Evolutionary conservation across 1,139 yeast genomes (phyloP).

Genomic region (Yamadazyma friedrichii): DNA sequence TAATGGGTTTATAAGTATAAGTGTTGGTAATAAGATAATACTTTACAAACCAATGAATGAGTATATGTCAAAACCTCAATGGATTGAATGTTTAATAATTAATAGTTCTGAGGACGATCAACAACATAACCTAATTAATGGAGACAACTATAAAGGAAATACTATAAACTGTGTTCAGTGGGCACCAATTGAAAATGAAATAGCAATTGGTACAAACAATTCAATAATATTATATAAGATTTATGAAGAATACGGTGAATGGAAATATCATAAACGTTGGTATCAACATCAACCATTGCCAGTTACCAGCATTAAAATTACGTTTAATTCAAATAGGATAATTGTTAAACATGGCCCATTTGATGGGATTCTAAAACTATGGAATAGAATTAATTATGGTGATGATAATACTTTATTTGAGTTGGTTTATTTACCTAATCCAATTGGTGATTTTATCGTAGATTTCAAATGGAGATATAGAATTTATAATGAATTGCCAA

Average conservation of each 20-base stretch:
- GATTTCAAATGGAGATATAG: conserved; percentile 52
- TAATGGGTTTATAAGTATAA: conserved; percentile 58
- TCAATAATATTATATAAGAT: conserved; percentile 55
- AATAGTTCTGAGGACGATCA: not conserved
- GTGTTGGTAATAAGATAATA: conserved; percentile 29
- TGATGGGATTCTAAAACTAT: conserved; percentile 70
- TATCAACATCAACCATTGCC: conserved; percentile 54
- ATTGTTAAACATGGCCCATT: conserved; percentile 57
- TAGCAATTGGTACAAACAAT: conserved; percentile 57
- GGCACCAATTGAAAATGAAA: conserved; percentile 59
- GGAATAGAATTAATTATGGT: conserved; percentile 76
- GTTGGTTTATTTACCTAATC: conserved; percentile 65
- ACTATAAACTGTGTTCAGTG: conserved; percentile 57
- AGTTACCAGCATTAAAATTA: conserved; percentile 51
- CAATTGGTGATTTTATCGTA: conserved; percentile 47
- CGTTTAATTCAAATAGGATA: conserved; percentile 65
- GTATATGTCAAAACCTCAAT: conserved; percentile 42
- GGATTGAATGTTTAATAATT: conserved; percentile 38
- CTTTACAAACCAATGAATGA: conserved; percentile 47
- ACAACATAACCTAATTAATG: conserved; percentile 2
- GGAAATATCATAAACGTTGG: conserved; percentile 49
- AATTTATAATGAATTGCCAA: conserved; percentile 11
- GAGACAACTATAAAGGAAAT: conserved; percentile 22
- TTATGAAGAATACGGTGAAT: conserved; percentile 44
- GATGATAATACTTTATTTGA: conserved; percentile 68